These are phyloP conservation scores for Mycosphaerella sp. DNA, from an alignment of 2,329 filamentous ascomycete species.

Conservation along the genomic window DNA sequence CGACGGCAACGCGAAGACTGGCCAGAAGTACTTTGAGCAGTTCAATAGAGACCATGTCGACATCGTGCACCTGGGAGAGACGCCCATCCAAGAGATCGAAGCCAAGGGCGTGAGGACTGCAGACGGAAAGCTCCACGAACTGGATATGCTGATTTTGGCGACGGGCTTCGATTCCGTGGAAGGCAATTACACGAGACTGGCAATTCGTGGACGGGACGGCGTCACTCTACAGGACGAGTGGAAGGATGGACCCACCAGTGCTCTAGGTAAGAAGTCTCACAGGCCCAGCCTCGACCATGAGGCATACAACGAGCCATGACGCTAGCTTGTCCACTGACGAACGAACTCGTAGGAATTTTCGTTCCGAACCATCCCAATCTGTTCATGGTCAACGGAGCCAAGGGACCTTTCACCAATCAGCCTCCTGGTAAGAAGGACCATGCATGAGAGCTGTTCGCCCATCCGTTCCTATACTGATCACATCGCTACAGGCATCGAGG, in stretches of 20 bases:
- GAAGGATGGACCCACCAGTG: constrained; percentile 30
- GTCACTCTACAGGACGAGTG: constrained; percentile 31
- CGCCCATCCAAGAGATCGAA: constrained; percentile 45
- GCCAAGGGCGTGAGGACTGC: constrained; percentile 43
- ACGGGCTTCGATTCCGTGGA: constrained; percentile 41
- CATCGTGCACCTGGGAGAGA: constrained; percentile 39
- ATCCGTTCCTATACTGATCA: no score
- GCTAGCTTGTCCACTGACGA: no score
- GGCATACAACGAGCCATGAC: no score
- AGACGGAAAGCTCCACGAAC: constrained; percentile 37
- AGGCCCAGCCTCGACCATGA: no score
- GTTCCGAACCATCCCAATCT: constrained; percentile 36
- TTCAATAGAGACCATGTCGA: constrained; percentile 40
- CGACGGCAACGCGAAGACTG: constrained; percentile 35
- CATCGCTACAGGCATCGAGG: constrained; percentile 26
- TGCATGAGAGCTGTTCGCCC: no score
- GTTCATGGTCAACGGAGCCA: constrained; percentile 37
- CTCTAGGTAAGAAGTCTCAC: constrained; percentile 20
- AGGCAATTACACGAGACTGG: constrained; percentile 31
- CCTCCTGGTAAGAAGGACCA: constrained; percentile 18
- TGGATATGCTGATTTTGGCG: constrained; percentile 42
- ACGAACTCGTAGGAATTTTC: constrained; percentile 27
- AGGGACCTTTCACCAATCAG: constrained; percentile 37
- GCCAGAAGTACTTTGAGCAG: constrained; percentile 44
- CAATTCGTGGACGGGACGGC: constrained; percentile 29